These are phyloP conservation scores for Phylloboletellus chloephorus DNA, from an alignment of 1,284 basidiomycete species.

Conservation along the genomic window DNA sequence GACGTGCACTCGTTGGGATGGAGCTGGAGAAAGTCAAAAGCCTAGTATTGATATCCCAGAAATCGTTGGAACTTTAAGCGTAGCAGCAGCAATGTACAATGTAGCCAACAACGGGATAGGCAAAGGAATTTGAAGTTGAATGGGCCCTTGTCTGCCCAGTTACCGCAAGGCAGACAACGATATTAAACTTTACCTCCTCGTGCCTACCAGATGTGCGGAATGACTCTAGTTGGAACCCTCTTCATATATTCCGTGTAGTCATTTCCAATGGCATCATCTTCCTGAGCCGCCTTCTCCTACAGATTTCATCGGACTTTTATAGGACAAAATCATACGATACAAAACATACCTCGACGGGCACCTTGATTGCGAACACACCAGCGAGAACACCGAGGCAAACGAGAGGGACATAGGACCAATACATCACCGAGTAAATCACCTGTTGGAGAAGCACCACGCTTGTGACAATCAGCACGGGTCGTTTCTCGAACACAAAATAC, in stretches of 20 bases:
- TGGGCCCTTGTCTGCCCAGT: not conserved
- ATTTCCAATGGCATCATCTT: conserved; percentile 25
- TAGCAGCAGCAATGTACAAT: conserved; percentile 13
- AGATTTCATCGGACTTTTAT: conserved; percentile 5
- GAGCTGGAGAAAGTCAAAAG: conserved; percentile 31
- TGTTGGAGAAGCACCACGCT: conserved; percentile 30
- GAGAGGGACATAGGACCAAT: conserved; percentile 35
- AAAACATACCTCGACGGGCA: conserved; percentile 31
- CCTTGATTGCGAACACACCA: conserved; percentile 28
- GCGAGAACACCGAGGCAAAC: conserved; percentile 22
- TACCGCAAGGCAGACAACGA: not conserved
- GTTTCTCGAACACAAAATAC: not conserved
- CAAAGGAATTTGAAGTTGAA: not conserved
- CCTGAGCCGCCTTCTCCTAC: conserved; percentile 30
- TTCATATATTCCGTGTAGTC: conserved; percentile 36
- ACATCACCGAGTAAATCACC: conserved; percentile 28
- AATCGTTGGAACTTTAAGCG: conserved; percentile 17
- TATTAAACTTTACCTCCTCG: not conserved
- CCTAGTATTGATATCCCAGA: conserved; percentile 28
- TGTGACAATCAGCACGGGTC: not conserved
- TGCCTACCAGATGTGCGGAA: conserved; percentile 35
- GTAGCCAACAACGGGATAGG: not conserved
- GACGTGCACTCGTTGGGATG: conserved; percentile 33
- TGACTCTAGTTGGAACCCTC: conserved; percentile 27
- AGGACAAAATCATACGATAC: not conserved